These are phyloP conservation scores for Pythium coloratum DNA, from an alignment of 352 stramenopile species.

Conservation along the genomic window DNA sequence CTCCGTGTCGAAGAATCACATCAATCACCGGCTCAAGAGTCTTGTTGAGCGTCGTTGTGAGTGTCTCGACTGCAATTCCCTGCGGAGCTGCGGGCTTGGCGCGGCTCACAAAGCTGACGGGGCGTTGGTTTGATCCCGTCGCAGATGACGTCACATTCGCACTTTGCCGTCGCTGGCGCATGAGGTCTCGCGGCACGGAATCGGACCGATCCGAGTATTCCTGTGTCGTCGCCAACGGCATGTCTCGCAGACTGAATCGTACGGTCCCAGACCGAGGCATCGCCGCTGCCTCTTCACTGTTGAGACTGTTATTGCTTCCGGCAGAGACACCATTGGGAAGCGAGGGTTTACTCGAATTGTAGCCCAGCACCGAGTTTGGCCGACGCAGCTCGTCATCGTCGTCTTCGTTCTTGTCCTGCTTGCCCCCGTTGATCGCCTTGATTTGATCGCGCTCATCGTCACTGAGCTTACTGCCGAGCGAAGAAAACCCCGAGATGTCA, in stretches of 20 bases:
- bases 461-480: slow-evolving; percentile 68
- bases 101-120: slow-evolving; percentile 47
- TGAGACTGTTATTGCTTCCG: neutral
- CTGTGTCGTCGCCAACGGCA: slow-evolving; percentile 12
- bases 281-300: neutral
- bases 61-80: slow-evolving; percentile 66
- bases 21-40: slow-evolving; percentile 78
- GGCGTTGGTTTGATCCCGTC: neutral
- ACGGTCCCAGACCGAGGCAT: neutral
- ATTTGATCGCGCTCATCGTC: slow-evolving; percentile 58
- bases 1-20: slow-evolving; percentile 68
- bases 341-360: neutral
- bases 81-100: slow-evolving; percentile 51
- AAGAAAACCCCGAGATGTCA: slow-evolving; percentile 87
- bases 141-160: slow-evolving; percentile 9
- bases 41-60: slow-evolving; percentile 79
- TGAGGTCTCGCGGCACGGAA: slow-evolving; percentile 33
- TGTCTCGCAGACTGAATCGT: slow-evolving; percentile 11
- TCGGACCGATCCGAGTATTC: slow-evolving; percentile 23
- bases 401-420: slow-evolving; percentile 14
- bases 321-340: neutral
- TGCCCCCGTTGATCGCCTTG: slow-evolving; percentile 24
- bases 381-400: slow-evolving; percentile 2
- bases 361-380: slow-evolving; percentile 3
- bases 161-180: slow-evolving; percentile 42